Evolutionary conservation across 805 yeast genomes (phyloP), one percentile per base, ranked within the genome.

Genomic region (Deakozyma indianensis): DNA sequence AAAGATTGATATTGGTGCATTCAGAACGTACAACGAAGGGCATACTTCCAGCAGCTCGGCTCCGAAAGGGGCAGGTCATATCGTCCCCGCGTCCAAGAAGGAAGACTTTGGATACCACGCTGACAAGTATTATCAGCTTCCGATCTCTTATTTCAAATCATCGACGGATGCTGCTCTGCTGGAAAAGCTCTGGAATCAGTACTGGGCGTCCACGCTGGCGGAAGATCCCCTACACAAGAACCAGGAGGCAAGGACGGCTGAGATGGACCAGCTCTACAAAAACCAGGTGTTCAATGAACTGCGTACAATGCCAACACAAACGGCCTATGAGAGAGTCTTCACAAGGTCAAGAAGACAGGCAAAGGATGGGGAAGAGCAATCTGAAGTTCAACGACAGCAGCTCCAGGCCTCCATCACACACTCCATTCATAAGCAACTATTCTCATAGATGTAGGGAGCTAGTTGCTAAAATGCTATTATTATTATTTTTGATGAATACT

Each of bases 351-450:
- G n/a, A n/a, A n/a, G n/a, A n/a, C n/a, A n/a, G n/a, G n/a, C n/a
- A n/a, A n/a, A n/a, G n/a, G n/a, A n/a, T n/a, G n/a, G n/a, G n/a
- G 80, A 48, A 92, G 68, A n/a, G 97, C 96, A 62, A 92, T 92
- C 48, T 77, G 75, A 67, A 90, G 92, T 44, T 90, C 94, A 55
- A 92, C 73, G 41, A 96, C 80, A 3, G 98, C 23, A 92, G 80
- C 67, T 92, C 98, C 47, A 92, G 71, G 1, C 96, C 95, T 54
- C 83, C 82, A 22, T 97, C 98, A 66, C 78, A 92, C 5, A 96
- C 95, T 48, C 80, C 80, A 47, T 92, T 82, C 48, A 92, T 79
- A 50, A 92, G 69, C 68, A 92, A 98, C 66, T 90, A 96, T 64
- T 92, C 90, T 35, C 98, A 98, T 25, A 25, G 28, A 25, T 25